Base-by-base conservation (phyloP, 2,329 filamentous ascomycete genomes). In the Alternaria viburni region DNA sequence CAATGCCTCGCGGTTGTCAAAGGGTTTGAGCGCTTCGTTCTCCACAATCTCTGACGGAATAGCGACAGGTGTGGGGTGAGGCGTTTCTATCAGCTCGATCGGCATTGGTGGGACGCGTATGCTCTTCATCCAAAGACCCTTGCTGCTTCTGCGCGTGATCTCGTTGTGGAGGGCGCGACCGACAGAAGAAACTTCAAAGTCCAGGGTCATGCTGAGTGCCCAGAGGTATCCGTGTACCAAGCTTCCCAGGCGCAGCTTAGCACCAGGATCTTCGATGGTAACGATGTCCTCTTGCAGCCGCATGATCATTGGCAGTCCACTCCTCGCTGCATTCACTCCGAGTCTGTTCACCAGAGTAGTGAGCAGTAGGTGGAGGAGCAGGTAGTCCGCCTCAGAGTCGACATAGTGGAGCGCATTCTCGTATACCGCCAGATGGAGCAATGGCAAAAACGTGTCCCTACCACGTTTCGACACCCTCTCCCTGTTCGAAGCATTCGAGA, bases 221-320 rank as follows among this genome's bases (percentile, higher is more conserved):
- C 92, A 95, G 62, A 97, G 89, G 79, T 97, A 97, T 9, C 93
- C 94, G 74, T 97, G 92, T 54, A 95, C 92, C 60, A 98, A 83
- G 74, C 91, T 93, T 28, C 92, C 93, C 46, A 96, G 84, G 46
- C 92, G 90, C 43, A 97, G 87, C 75, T 95, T 96, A 28, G 90
- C 87, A 45, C 88, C 79, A 0, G 91, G 88, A 23, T 86, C 86
- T 50, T 90, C 88, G 4, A 89, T 84, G 8, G 87, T 86, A 59
- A 88, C 85, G 30, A 96, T 91, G 66, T 96, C 93, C 73, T 97
- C 93, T 77, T 97, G 94, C 1, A 98, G 85, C 49, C 91, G 88
- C 78, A 96, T 89, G 11, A 97, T 86, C 93, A 97, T 97, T 2
- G 94, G 93, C 41, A 97, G 80, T 0, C 93, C 93, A 71, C 88